These are phyloP conservation scores for Penicillium roqueforti DNA, from an alignment of 495 filamentous ascomycete genomes.

Conservation along the genomic window DNA sequence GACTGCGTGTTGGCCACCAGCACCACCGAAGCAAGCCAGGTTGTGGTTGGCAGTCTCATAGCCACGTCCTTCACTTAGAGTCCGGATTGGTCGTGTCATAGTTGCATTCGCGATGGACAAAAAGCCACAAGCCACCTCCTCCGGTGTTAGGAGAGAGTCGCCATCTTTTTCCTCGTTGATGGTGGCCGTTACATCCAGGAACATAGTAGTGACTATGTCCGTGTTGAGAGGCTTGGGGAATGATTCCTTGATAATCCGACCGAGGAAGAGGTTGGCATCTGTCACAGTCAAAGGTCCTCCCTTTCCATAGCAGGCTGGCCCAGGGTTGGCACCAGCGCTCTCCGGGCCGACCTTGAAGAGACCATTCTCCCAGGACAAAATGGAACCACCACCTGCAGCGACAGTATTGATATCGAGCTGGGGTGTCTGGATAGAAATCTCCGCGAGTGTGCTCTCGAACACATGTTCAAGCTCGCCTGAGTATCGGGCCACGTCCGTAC, in stretches of 20 bases:
- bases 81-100: slow-evolving; percentile 36
- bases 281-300: slow-evolving; percentile 39
- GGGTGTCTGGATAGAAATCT: no score
- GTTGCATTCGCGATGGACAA: slow-evolving; percentile 36
- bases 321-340: slow-evolving; percentile 14
- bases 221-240: slow-evolving; percentile 15
- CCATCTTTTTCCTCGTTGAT: background rate
- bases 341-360: no score
- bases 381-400: no score
- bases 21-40: slow-evolving; percentile 36
- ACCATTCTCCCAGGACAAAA: no score
- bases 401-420: no score
- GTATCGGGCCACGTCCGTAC: no score
- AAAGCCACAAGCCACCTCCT: slow-evolving; percentile 37
- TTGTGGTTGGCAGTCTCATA: slow-evolving; percentile 30
- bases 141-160: slow-evolving; percentile 14
- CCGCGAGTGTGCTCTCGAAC: no score
- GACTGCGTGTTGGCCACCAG: slow-evolving; percentile 39
- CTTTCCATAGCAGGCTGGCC: slow-evolving; percentile 19
- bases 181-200: slow-evolving; percentile 1
- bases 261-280: slow-evolving; percentile 40
- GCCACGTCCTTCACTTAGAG: slow-evolving; percentile 30
- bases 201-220: no score
- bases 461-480: no score
- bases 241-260: slow-evolving; percentile 10